Conservation (phyloP, 495 filamentous ascomycete species). For the Paragyromitra xinjiangensis region DNA sequence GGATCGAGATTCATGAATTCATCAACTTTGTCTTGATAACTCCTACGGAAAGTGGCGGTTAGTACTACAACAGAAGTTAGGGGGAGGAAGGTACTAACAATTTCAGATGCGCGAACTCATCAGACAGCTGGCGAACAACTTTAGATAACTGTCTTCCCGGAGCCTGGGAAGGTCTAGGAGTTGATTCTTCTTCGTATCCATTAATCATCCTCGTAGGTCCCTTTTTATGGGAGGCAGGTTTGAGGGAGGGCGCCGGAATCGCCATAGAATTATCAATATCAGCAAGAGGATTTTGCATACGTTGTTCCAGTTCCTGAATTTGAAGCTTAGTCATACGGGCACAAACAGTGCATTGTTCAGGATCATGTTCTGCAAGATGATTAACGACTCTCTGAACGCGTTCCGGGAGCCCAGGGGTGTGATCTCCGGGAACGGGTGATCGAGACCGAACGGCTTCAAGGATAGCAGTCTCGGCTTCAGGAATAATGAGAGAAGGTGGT, state of each 20-base stretch:
- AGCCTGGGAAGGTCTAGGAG: conserved; percentile 50
- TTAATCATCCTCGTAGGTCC: conserved; percentile 12
- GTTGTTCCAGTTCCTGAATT: conserved; percentile 44
- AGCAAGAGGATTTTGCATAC: conserved; percentile 52
- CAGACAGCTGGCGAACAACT: conserved; percentile 66
- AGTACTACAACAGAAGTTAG: background rate
- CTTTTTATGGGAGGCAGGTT: conserved; percentile 39
- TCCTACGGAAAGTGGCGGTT: conserved; percentile 26
- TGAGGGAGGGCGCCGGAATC: conserved; percentile 50
- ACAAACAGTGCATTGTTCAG: conserved; percentile 55
- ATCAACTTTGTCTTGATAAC: conserved; percentile 52
- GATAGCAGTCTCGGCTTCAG: conserved; percentile 17
- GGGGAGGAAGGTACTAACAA: conserved; percentile 63
- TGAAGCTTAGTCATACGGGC: conserved; percentile 46
- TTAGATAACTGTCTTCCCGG: conserved; percentile 54
- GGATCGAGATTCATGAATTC: conserved; percentile 70
- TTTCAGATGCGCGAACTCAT: conserved; percentile 84
- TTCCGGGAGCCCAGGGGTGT: conserved; percentile 22
- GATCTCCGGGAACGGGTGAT: conserved; percentile 13
- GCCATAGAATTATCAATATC: conserved; percentile 56
- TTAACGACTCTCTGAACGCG: conserved; percentile 37
- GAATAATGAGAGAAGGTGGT: conserved; percentile 2
- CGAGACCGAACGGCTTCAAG: background rate
- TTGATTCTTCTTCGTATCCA: conserved; percentile 54
- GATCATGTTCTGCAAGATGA: conserved; percentile 53